These are phyloP conservation scores for Wickerhamiella dianesei DNA, from an alignment of 805 yeast species.

Conservation along the genomic window DNA sequence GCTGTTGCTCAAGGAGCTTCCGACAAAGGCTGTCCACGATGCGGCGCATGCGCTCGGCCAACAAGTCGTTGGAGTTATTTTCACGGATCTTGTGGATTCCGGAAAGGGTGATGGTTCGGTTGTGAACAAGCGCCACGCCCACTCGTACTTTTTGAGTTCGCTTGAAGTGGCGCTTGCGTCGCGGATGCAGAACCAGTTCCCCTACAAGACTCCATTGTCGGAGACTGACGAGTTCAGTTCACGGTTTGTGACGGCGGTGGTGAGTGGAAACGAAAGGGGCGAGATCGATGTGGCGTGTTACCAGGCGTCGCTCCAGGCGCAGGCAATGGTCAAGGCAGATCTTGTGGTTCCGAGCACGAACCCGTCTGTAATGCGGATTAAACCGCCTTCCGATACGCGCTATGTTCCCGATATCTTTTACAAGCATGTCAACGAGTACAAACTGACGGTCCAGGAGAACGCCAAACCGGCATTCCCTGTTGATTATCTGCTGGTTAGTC, in stretches of 20 bases:
- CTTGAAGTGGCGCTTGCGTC: conserved; percentile 78
- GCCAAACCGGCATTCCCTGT: conserved; percentile 89
- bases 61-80: conserved; percentile 64
- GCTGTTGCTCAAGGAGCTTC: conserved; percentile 40
- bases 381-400: conserved; percentile 54
- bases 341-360: conserved; percentile 78
- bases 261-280: conserved; percentile 76
- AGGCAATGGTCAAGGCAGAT: conserved; percentile 76
- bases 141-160: conserved; percentile 81
- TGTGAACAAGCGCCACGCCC: conserved; percentile 81
- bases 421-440: conserved; percentile 75
- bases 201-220: conserved; percentile 43
- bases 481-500: conserved; percentile 73
- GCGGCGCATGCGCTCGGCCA: conserved; percentile 44
- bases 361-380: conserved; percentile 74
- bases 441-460: conserved; percentile 69
- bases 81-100: conserved; percentile 80
- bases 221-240: conserved; percentile 63
- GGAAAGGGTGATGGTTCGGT: conserved; percentile 83
- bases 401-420: conserved; percentile 93
- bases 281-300: conserved; percentile 85
- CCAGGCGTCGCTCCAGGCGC: conserved; percentile 80
- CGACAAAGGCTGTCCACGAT: conserved; percentile 31
- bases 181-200: conserved; percentile 50
- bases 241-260: conserved; percentile 83